Evolutionary conservation across 306 rosid genomes (phyloP), one percentile per base, ranked within the genome.

Genomic region (Medicago ruthenica): DNA sequence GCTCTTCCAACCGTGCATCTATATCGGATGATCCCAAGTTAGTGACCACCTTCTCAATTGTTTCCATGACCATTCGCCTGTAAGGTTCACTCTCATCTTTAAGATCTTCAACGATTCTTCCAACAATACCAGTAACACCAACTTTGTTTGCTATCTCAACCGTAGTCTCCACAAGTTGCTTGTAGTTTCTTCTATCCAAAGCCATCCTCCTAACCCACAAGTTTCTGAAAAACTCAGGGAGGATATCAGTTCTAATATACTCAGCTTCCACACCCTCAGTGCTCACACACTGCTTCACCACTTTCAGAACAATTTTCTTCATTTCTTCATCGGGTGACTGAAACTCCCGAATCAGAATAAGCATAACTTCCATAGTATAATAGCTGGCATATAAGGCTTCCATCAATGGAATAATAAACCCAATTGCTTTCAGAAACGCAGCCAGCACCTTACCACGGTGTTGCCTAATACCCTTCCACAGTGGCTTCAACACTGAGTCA

Each of bases 181-280:
- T 91, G 74, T 91, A 93, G 80, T 91, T 93, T 67, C 98, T 89
- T 74, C 98, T 57, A 84, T 94, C 98, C 86, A 94, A 86, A 42
- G 98, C 98, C 98, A 91, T 94, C 85, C 97, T 91, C 79, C 98
- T 85, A 59, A 94, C 98, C 98, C 98, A 94, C 72, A 94, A 94
- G 82, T 94, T 94, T 39, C 84, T 87, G 72, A 94, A 94, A 79
- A 89, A 94, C 81, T 94, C 98, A 1, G 97, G 98, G 34, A 94
- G 84, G 65, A 80, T 80, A 50, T 80, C 84, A 17, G 47, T 80
- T 50, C 84, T 80, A 48, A 80, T 80, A 71, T 93, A 94, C 1
- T 94, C 96, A 50, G 98, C 91, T 67, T 94, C 98, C 21, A 94
- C 98, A 60, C 97, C 98, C 84, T 94, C 98, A 0, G 97, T 91